Conservation (phyloP, 1,139 yeast genomes). For the Diutina neorugosa region DNA sequence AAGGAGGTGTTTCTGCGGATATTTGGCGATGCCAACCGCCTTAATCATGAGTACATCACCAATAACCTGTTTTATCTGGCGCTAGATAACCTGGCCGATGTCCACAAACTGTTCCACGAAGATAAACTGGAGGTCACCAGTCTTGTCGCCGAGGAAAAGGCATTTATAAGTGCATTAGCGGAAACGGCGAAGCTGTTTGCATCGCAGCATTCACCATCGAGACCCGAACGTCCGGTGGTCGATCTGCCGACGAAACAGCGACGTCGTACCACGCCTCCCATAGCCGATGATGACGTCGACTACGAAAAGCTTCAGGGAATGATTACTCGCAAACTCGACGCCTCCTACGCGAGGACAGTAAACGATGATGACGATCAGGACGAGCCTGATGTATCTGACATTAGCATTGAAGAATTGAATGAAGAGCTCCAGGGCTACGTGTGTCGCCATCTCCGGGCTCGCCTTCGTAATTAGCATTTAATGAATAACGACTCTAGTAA, state of each 20-base stretch:
- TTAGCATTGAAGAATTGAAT: constrained; percentile 8
- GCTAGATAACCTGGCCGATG: constrained; percentile 23
- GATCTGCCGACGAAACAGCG: constrained; percentile 3
- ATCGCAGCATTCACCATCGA: not conserved
- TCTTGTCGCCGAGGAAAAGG: constrained; percentile 24
- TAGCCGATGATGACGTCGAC: constrained; percentile 14
- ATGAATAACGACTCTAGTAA: not conserved
- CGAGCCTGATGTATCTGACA: not conserved
- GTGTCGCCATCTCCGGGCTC: constrained; percentile 1
- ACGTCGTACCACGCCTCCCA: not conserved
- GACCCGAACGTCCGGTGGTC: not conserved
- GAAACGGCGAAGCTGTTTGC: constrained; percentile 11
- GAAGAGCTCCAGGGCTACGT: constrained; percentile 4
- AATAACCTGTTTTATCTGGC: constrained; percentile 31
- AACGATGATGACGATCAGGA: not conserved
- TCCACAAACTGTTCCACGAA: constrained; percentile 29
- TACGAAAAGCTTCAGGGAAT: constrained; percentile 18
- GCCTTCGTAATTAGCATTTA: not conserved
- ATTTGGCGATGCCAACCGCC: constrained; percentile 27
- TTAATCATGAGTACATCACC: constrained; percentile 30
- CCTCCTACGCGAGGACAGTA: constrained; percentile 11
- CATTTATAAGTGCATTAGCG: constrained; percentile 16
- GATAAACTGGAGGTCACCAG: constrained; percentile 29
- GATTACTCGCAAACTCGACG: constrained; percentile 14
- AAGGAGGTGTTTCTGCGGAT: constrained; percentile 26